These are phyloP conservation scores for Pisolithus albus DNA, from an alignment of 768 basidiomycete species.

Conservation along the genomic window DNA sequence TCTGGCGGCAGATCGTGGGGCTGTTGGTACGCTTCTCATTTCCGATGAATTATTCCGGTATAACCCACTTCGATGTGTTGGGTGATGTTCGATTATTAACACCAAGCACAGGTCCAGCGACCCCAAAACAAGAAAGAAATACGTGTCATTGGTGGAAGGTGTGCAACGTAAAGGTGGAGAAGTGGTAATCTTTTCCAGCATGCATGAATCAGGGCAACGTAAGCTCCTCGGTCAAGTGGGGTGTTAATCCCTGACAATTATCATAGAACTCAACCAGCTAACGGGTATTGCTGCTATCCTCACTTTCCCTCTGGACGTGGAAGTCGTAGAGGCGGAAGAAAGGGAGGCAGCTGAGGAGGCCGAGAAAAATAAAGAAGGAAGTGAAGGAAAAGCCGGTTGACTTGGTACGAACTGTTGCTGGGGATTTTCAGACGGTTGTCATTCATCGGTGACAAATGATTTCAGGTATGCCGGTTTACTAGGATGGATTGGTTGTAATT, in stretches of 20 bases:
- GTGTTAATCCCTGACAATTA: not conserved
- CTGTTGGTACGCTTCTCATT: constrained; percentile 89
- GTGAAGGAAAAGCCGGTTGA: constrained; percentile 5
- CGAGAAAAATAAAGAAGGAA: constrained; percentile 11
- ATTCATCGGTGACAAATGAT: too few species aligned
- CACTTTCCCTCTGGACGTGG: constrained; percentile 92
- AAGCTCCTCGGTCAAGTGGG: constrained; percentile 25
- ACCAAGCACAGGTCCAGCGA: constrained; percentile 61
- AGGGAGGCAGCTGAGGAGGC: constrained; percentile 54
- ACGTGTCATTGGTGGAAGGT: constrained; percentile 81
- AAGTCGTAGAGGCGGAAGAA: constrained; percentile 93
- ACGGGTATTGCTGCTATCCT: constrained; percentile 94
- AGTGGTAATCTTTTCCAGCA: constrained; percentile 95
- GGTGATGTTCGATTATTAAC: not conserved
- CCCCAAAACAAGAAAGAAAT: constrained; percentile 68
- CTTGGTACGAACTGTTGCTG: not conserved
- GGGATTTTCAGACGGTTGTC: not conserved
- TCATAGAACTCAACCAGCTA: constrained; percentile 85
- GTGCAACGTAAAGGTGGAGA: constrained; percentile 87
- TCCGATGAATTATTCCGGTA: constrained; percentile 93
- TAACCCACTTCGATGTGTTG: constrained; percentile 12
- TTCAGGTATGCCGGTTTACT: too few species aligned
- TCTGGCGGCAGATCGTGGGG: constrained; percentile 87
- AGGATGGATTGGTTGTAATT: not conserved
- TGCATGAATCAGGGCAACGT: constrained; percentile 99